phyloP scores from a whole-genome alignment of 148 eudicot genomes.

The Polygonum aviculare region DNA sequence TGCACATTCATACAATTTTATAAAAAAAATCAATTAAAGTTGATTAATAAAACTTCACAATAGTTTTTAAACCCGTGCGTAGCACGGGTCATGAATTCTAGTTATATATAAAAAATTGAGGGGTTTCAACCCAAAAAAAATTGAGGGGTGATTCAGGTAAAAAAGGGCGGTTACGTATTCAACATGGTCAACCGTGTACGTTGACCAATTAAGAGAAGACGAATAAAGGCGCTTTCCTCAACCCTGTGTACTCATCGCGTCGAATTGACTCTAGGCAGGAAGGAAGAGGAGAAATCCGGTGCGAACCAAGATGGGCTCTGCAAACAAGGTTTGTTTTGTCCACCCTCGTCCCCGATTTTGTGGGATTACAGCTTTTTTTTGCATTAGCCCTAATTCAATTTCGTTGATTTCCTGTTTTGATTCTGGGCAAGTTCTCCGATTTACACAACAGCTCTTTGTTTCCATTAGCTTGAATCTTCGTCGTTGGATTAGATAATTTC shows the following conservation, averaged over 20 bases:
- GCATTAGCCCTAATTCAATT: neutral
- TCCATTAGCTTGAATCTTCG: neutral
- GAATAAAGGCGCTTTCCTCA: neutral
- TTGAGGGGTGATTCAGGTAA: neutral
- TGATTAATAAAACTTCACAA: no score
- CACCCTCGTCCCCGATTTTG: neutral
- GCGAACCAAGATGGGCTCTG: neutral
- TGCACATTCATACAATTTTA: no score
- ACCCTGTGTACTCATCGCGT: neutral
- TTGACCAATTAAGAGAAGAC: neutral
- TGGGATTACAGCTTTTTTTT: neutral
- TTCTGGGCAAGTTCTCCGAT: neutral
- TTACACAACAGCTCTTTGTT: neutral
- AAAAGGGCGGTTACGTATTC: neutral
- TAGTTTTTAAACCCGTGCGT: no score
- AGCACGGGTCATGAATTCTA: no score
- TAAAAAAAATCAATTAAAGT: no score
- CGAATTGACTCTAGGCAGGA: neutral
- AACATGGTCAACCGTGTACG: neutral
- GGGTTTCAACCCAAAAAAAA: no score
- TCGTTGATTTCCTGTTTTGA: neutral
- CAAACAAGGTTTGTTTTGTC: constrained; percentile 2
- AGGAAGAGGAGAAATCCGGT: neutral
- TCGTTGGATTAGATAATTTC: neutral
- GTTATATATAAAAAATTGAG: no score